phyloP scores from a whole-genome alignment of 2,329 filamentous ascomycete genomes.

The Onygenales sp. region DNA sequence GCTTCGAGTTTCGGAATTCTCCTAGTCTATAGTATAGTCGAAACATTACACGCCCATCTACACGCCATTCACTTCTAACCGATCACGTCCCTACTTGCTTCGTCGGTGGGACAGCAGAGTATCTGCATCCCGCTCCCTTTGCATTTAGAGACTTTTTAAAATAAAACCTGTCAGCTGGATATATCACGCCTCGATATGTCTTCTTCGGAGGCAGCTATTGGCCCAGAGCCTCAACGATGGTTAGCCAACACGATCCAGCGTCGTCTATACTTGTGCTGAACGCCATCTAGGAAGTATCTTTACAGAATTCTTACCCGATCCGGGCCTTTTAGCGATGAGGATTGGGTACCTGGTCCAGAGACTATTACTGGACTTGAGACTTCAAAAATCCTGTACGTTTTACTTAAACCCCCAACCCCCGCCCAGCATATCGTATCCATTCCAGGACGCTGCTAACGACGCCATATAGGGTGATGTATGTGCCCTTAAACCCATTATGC shows the following conservation, averaged over 20 bases:
- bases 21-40: neutral
- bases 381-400: conserved; percentile 64
- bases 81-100: too few relatives aligned
- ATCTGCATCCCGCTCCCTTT: too few relatives aligned
- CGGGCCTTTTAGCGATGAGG: conserved; percentile 72
- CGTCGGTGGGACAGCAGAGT: too few relatives aligned
- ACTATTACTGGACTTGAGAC: conserved; percentile 51
- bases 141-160: too few relatives aligned
- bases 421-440: neutral
- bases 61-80: too few relatives aligned
- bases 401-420: neutral
- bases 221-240: conserved; percentile 15
- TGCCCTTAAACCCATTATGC: neutral
- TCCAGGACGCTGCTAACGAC: conserved; percentile 3
- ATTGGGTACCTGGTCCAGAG: conserved; percentile 42
- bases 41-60: too few relatives aligned
- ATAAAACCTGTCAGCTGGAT: too few relatives aligned
- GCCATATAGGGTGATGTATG: conserved; percentile 26
- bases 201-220: neutral
- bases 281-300: conserved; percentile 64
- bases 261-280: neutral
- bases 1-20: neutral
- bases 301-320: conserved; percentile 66
- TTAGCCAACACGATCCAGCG: conserved; percentile 12
- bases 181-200: neutral